phyloP scores from a whole-genome alignment of 352 stramenopile species.

The Pythium aquatile region DNA sequence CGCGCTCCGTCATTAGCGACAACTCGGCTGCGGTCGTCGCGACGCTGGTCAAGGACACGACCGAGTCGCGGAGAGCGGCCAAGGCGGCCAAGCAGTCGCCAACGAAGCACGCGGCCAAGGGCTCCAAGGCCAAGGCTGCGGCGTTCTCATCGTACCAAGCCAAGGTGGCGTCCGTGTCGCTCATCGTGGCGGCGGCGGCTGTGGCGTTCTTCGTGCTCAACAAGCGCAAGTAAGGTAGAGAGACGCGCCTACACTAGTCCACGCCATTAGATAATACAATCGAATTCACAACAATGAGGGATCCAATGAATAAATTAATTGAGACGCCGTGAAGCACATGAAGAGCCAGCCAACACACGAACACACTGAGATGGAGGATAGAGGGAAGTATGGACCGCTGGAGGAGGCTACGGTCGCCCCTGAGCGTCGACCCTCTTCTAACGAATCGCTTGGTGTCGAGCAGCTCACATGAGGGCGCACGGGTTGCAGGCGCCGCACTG shows the following conservation, averaged over 20 bases:
- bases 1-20: constrained; percentile 51
- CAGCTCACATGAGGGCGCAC: constrained; percentile 57
- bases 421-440: background rate
- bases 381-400: background rate
- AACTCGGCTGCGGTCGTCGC: constrained; percentile 67
- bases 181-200: constrained; percentile 41
- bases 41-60: constrained; percentile 57
- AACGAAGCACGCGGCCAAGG: constrained; percentile 21
- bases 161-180: constrained; percentile 24
- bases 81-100: constrained; percentile 8
- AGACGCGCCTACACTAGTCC: background rate
- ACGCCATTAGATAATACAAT: background rate
- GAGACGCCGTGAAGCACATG: background rate
- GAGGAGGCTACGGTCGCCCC: background rate
- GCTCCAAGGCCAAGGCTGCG: constrained; percentile 8
- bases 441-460: background rate
- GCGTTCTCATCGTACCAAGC: background rate
- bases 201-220: constrained; percentile 37
- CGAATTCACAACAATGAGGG: background rate
- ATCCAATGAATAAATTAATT: background rate
- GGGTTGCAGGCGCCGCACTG: constrained; percentile 59
- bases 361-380: background rate
- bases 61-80: constrained; percentile 23
- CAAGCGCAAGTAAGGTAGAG: constrained; percentile 49
- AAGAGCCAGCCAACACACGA: background rate